These are phyloP conservation scores for Lachancea kluyveri DNA, from an alignment of 805 yeast genomes.

Conservation along the genomic window DNA sequence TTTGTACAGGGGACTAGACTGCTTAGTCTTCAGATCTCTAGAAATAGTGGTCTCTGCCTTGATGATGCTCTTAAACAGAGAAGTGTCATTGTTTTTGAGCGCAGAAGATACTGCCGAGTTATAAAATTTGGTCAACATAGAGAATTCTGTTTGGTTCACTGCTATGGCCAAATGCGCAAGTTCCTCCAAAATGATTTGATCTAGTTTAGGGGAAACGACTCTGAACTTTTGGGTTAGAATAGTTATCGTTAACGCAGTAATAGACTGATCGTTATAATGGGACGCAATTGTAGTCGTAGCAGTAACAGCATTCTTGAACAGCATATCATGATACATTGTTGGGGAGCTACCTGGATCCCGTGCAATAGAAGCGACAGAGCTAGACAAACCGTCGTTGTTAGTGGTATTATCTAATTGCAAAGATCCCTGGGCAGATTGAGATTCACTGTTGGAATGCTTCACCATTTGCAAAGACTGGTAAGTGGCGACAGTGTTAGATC, in stretches of 20 bases:
- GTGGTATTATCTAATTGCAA: too few species aligned
- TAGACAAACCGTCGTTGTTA: too few species aligned
- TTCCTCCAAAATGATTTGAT: conserved; percentile 52
- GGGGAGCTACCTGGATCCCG: too few species aligned
- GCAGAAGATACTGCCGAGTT: conserved; percentile 45
- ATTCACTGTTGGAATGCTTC: conserved; percentile 3
- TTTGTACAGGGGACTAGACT: conserved; percentile 39
- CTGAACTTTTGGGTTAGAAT: conserved; percentile 72
- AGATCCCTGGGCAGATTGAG: too few species aligned
- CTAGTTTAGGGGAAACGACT: conserved; percentile 44
- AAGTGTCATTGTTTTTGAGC: conserved; percentile 33
- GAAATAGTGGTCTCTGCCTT: conserved; percentile 46
- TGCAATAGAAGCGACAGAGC: too few species aligned
- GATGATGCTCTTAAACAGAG: conserved; percentile 36
- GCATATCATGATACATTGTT: conserved; percentile 15
- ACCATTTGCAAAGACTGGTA: conserved; percentile 7
- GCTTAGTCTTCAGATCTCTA: conserved; percentile 23
- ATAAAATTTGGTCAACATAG: conserved; percentile 52
- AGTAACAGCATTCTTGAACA: conserved; percentile 61
- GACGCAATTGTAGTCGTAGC: conserved; percentile 64
- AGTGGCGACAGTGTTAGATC: conserved; percentile 7
- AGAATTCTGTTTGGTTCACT: conserved; percentile 61
- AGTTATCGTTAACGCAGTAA: conserved; percentile 72
- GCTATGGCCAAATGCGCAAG: conserved; percentile 55
- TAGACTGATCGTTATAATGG: conserved; percentile 61